These are phyloP conservation scores for Asterionellopsis glacialis DNA, from an alignment of 108 stramenopile genomes.

Conservation along the genomic window DNA sequence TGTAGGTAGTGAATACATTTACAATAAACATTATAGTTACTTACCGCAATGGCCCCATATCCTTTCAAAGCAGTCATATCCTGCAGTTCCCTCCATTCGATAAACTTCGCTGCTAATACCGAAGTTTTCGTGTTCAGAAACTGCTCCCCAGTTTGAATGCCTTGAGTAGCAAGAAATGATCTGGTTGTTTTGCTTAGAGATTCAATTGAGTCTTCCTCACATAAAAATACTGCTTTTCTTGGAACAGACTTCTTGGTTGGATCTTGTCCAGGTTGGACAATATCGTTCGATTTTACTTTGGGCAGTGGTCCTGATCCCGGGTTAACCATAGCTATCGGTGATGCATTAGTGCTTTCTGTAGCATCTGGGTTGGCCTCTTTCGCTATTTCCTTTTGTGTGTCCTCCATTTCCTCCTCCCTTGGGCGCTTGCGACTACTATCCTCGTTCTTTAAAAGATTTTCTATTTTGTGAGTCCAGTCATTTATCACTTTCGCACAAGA, in stretches of 20 bases:
- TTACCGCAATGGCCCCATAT: conserved; percentile 41
- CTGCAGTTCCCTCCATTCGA: conserved; percentile 22
- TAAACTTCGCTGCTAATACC: conserved; percentile 30
- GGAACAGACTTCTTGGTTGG: not conserved
- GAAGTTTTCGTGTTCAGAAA: conserved; percentile 41
- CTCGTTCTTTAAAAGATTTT: too few relatives aligned
- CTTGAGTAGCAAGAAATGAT: conserved; percentile 20
- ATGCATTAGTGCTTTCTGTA: not conserved
- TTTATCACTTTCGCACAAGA: too few relatives aligned
- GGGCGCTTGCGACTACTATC: too few relatives aligned
- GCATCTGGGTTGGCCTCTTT: not conserved
- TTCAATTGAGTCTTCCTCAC: conserved; percentile 9
- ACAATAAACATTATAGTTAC: conserved; percentile 11
- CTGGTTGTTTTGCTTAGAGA: conserved; percentile 9
- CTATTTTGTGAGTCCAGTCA: too few relatives aligned
- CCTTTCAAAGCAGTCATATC: conserved; percentile 43
- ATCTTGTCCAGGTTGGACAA: not conserved
- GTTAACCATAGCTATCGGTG: not conserved
- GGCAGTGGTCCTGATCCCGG: too few relatives aligned
- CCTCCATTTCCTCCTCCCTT: too few relatives aligned
- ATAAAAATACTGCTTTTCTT: not conserved
- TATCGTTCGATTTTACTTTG: too few relatives aligned
- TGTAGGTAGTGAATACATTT: too few relatives aligned
- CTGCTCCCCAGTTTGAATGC: conserved; percentile 28
- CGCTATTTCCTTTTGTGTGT: too few relatives aligned